Base-by-base conservation (phyloP, 1,284 basidiomycete genomes). In the Microbotryomycetes sp. region DNA sequence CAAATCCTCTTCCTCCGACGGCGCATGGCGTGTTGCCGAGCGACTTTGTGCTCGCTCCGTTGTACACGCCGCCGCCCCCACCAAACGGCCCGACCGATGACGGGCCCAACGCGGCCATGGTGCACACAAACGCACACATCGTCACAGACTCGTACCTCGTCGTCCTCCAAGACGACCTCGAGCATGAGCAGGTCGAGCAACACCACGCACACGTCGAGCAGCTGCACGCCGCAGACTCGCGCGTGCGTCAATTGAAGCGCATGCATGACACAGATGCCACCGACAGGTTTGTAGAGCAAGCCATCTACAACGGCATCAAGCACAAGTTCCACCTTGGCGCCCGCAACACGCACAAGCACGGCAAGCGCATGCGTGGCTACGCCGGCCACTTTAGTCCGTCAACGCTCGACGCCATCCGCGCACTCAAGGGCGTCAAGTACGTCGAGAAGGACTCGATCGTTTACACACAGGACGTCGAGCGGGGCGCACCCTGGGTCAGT, bases 391-490 rank as follows among this genome's bases (percentile, higher is more conserved):
- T 99, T 80, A 83, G 85, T 41, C 77, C 83, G 48, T 76, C 78
- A 54, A 85, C 88, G 46, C 75, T 99, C 64, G 82, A 90, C 57
- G 82, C 83, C 72, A 87, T 99, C 74, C 83, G 94, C 58, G 77
- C 81, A 53, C 82, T 88, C 79, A 92, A 93, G 21, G 92, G 94
- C 75, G 92, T 99, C 54, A 89, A 86, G 30, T 94, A 88, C 73
- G 81, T 99, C 63, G 96, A 99, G 80, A 83, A 80, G 65, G 96
- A 99, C 79, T 91, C 94, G 78, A 79, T 92, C 68, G 88, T 94
- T 24, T 82, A 80, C 65, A 52, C 69, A 7, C 66, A 72, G 13
- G 74, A 75, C 45, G 71, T 78, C 60, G 89, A 97, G 82, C 85
- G 78, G 61, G 78, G 80, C 30, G 90, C 94, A 24, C 92, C 94